Evolutionary conservation across 305 asterid genomes (phyloP), one percentile per base, ranked within the genome.

Genomic region (Euphrasia arctica): DNA sequence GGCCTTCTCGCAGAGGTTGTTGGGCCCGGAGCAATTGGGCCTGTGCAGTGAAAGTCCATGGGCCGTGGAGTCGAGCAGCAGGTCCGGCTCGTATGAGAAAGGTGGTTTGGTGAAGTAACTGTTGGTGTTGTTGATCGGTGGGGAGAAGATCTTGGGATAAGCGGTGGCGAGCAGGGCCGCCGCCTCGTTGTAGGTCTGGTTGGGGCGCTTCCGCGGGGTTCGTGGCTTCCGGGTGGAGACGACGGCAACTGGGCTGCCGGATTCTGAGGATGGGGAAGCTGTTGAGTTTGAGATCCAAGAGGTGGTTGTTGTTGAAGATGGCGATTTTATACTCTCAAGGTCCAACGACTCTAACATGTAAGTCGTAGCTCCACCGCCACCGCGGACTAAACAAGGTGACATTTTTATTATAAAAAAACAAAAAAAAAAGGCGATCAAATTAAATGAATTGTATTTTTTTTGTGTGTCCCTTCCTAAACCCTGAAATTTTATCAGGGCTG

Each of bases 151-250:
- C 65, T 87, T 89, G 48, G 98, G 98, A 31, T 85, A 80, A 3
- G 89, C 93, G 1, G 96, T 87, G 73, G 96, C 89, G 15, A 91
- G 86, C 28, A 91, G 72, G 0, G 95, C 85, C 1, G 95, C 98
- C 0, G 98, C 97, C 55, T 91, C 98, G 67, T 87, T 82, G 79
- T 89, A 89, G 0, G 84, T 87, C 39, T 91, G 96, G n/a, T 89
- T 91, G 1, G 97, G 98, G 69, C 98, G 67, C 70, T 91, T 91
- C 25, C 98, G 86, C 3, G 95, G 97, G 0, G 98, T 91, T 3
- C 97, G 77, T 4, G 98, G 87, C 55, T 92, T 92, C 39, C 97
- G 56, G 0, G 95, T 91, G 52, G 92, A 72, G 85, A 91, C 9
- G 84, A 91, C 9, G 41, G 41, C 41, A 5, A 78, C 65, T 0